phyloP scores from a whole-genome alignment of 805 yeast genomes.

The Zygosaccharomyces gambellarensis region DNA sequence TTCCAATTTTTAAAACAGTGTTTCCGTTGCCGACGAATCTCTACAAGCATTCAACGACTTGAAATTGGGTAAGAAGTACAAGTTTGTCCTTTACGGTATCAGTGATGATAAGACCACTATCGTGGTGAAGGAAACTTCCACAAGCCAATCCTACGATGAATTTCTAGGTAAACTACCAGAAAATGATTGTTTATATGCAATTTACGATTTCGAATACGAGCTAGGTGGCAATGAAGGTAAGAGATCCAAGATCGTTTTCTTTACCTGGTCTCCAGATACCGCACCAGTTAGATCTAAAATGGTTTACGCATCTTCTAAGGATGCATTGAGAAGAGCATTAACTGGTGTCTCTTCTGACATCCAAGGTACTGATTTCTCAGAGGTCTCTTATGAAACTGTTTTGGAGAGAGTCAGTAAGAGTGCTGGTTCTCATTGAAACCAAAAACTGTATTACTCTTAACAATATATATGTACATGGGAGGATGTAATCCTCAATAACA shows the following conservation, averaged over 20 bases:
- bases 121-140: slow-evolving; percentile 80
- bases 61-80: slow-evolving; percentile 87
- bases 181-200: slow-evolving; percentile 92
- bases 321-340: slow-evolving; percentile 93
- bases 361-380: slow-evolving; percentile 97
- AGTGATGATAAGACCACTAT: slow-evolving; percentile 87
- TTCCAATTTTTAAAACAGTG: slow-evolving; percentile 40
- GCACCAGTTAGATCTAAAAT: slow-evolving; percentile 94
- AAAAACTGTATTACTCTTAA: not conserved
- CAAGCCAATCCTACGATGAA: slow-evolving; percentile 69
- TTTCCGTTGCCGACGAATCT: slow-evolving; percentile 85
- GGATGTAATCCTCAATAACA: not conserved
- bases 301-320: slow-evolving; percentile 98
- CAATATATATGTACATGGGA: slow-evolving; percentile 2
- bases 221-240: slow-evolving; percentile 87
- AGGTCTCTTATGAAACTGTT: slow-evolving; percentile 91
- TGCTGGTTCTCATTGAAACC: slow-evolving; percentile 53
- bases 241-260: slow-evolving; percentile 67
- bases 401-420: slow-evolving; percentile 85
- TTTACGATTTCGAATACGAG: slow-evolving; percentile 95
- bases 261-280: slow-evolving; percentile 97
- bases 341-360: slow-evolving; percentile 92
- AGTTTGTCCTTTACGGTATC: slow-evolving; percentile 75
- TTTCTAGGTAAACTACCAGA: slow-evolving; percentile 90
- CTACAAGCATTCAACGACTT: slow-evolving; percentile 91